A percentile compares a stretch with the other conserved stretches of the same genome.
These are phyloP conservation scores for Crepidotus variabilis DNA, from an alignment of 768 basidiomycete genomes.

Conservation along the genomic window DNA sequence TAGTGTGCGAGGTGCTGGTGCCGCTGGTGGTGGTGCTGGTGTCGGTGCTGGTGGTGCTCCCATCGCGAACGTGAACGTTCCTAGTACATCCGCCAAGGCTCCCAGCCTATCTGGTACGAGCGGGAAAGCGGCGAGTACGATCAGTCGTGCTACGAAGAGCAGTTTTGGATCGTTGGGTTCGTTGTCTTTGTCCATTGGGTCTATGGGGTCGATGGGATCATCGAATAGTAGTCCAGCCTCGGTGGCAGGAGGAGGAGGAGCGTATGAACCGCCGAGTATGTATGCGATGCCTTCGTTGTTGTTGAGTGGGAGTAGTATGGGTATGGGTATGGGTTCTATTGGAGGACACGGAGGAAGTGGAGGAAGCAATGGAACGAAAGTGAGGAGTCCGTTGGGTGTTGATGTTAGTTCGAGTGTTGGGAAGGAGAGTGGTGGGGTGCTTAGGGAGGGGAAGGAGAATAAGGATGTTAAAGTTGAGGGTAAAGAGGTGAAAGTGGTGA, in stretches of 20 bases:
- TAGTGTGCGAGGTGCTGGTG: no score
- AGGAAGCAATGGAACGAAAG: constrained; percentile 38
- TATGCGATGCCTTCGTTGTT: constrained; percentile 32
- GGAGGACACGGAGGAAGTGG: no score
- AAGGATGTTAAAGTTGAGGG: constrained; percentile 1
- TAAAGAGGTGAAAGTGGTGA: no score
- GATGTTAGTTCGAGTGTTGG: constrained; percentile 13
- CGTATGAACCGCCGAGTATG: constrained; percentile 44
- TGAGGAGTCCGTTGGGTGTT: constrained; percentile 39
- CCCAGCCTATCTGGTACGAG: neutral
- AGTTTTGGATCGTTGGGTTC: neutral
- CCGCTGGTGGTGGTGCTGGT: no score
- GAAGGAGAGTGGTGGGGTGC: no score
- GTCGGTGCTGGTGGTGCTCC: no score
- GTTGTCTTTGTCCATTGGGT: no score
- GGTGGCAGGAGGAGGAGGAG: constrained; percentile 12
- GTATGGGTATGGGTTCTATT: neutral
- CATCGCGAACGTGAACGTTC: no score
- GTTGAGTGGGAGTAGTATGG: neutral
- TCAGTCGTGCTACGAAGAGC: constrained; percentile 7
- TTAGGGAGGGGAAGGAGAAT: no score
- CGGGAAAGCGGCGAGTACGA: neutral
- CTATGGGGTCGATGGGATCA: neutral
- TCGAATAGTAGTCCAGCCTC: neutral
- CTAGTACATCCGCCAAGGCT: no score